Evolutionary conservation across 2,329 filamentous ascomycete genomes (phyloP).

Genomic region (Claviceps quebecensis): DNA sequence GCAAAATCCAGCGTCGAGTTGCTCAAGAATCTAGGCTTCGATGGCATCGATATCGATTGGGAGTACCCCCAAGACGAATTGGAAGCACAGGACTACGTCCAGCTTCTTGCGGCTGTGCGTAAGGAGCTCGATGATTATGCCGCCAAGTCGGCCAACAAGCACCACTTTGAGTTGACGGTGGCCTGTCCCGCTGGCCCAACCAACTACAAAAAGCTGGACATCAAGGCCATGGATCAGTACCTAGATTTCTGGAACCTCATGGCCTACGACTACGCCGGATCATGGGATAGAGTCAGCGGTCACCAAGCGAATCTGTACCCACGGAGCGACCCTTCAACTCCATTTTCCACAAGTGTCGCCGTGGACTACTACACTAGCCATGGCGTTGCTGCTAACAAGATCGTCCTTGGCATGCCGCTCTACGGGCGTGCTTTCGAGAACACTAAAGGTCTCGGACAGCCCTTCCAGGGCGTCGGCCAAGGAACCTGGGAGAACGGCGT

Average conservation of each 20-base stretch:
- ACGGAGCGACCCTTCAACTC: constrained; percentile 49
- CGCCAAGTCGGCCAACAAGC: constrained; percentile 23
- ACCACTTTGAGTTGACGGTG: constrained; percentile 51
- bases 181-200: constrained; percentile 48
- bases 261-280: constrained; percentile 80
- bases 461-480: constrained; percentile 58
- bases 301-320: constrained; percentile 72
- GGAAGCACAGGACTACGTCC: constrained; percentile 45
- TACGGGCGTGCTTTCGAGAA: constrained; percentile 77
- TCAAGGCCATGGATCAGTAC: constrained; percentile 49
- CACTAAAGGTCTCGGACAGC: constrained; percentile 58
- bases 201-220: constrained; percentile 48
- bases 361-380: constrained; percentile 54
- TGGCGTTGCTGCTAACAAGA: constrained; percentile 54
- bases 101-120: constrained; percentile 43
- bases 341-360: constrained; percentile 61
- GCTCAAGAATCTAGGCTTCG: constrained; percentile 68
- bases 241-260: constrained; percentile 72
- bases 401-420: constrained; percentile 82
- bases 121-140: constrained; percentile 44
- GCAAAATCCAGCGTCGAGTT: constrained; percentile 60
- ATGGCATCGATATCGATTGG: constrained; percentile 57
- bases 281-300: constrained; percentile 57
- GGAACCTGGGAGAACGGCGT: constrained; percentile 78
- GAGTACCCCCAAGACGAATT: constrained; percentile 44